Evolutionary conservation across 1,139 yeast species (phyloP).

Genomic region (Schwanniomyces etchellsii): DNA sequence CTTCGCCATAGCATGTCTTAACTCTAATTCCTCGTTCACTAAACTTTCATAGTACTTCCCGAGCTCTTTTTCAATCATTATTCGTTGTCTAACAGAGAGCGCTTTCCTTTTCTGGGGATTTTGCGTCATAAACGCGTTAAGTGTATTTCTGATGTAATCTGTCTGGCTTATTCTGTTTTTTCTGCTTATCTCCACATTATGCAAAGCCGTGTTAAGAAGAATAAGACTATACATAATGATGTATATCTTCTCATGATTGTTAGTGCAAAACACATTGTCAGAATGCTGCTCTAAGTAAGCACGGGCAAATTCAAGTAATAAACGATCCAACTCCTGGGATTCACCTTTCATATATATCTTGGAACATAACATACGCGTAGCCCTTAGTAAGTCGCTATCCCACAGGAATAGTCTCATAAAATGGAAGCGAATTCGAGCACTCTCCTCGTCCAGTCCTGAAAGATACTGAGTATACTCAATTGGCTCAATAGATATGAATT

Average conservation of each 20-base stretch:
- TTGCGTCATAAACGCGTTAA: constrained; percentile 38
- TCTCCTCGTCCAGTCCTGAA: constrained; percentile 39
- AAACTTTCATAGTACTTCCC: constrained; percentile 38
- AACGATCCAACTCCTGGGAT: constrained; percentile 75
- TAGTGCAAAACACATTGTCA: constrained; percentile 42
- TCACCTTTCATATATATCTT: constrained; percentile 74
- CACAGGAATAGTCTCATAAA: constrained; percentile 48
- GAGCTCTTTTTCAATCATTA: constrained; percentile 40
- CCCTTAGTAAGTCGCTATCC: constrained; percentile 44
- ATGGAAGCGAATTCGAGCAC: constrained; percentile 31
- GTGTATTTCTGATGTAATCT: constrained; percentile 54
- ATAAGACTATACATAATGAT: constrained; percentile 70
- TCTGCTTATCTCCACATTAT: constrained; percentile 42
- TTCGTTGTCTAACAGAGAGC: constrained; percentile 34
- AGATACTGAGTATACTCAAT: constrained; percentile 44
- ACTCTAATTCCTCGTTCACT: constrained; percentile 31
- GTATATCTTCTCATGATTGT: constrained; percentile 60
- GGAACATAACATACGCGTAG: constrained; percentile 59
- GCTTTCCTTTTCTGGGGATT: constrained; percentile 23
- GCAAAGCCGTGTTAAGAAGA: constrained; percentile 66
- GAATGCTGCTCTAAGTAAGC: constrained; percentile 58
- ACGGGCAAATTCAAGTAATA: constrained; percentile 63
- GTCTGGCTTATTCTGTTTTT: constrained; percentile 37
- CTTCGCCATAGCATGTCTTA: constrained; percentile 18
- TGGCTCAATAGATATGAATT: constrained; percentile 39